Base-by-base conservation (phyloP, 225 moss, liverwort and hornwort species). In the Climacium dendroides region DNA sequence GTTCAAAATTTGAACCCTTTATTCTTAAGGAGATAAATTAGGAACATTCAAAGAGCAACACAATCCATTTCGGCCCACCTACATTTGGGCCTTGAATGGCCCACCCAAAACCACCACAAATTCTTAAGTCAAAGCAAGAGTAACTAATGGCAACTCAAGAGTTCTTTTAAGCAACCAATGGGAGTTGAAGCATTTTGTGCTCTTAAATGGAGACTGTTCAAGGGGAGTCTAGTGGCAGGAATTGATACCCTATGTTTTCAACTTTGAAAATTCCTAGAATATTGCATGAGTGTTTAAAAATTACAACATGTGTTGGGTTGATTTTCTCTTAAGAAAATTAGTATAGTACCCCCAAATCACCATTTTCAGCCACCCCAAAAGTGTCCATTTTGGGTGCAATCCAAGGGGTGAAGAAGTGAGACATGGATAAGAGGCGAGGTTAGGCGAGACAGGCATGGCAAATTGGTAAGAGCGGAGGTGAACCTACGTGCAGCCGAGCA, bases 401-500 rank as follows among this genome's bases (percentile, higher is more conserved):
- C 26, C 1, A 11, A 2, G 34, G 25, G 6, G 3, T 15, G 16
- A 55, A 23, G 35, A 53, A 50, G 28, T 29, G 17, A 10, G 17
- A 30, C 45, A 18, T 48, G 19, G 15, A 43, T 2, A 15, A 43
- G 71, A 43, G 71, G 3, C 15, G 22, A 66, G n/a, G n/a, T 66
- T 67, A 37, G 37, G 22, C 22, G 66, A 71, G 73, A 32, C 48
- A 30, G 4, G 32, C 48, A 30, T 47, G 32, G 32, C 32, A 48
- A 48, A 47, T 19, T 75, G 34, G 52, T 5, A 35, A 13, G 74
- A 52, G 13, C 17, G 34, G 75, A 53, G 23, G 53, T 24, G 53
- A 25, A 55, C 61, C 24, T 35, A 81, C 10, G 86, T 54, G 90
- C 90, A 90, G 90, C 90, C 85, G 91, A 89, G 89, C 77, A 54